phyloP scores from a whole-genome alignment of 2,329 filamentous ascomycete genomes.

The Blastomyces percursus region DNA sequence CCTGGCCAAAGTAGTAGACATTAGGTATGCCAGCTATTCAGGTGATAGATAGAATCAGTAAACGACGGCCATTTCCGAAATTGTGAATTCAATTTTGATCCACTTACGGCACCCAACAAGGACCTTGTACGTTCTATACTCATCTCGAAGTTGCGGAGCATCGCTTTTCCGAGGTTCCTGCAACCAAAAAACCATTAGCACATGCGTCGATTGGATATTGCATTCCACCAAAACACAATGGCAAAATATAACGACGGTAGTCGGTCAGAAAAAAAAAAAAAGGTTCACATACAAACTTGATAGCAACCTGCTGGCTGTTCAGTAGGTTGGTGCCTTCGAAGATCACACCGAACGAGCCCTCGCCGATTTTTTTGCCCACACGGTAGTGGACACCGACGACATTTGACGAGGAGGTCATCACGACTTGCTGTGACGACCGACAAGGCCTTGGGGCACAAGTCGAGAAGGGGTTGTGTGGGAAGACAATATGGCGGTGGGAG shows the following conservation, averaged over 20 bases:
- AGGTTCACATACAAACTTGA: slow-evolving; percentile 72
- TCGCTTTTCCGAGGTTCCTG: slow-evolving; percentile 98
- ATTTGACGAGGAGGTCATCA: slow-evolving; percentile 84
- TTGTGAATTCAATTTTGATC: slow-evolving; percentile 5
- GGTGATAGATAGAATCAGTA: not conserved
- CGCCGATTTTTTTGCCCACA: slow-evolving; percentile 98
- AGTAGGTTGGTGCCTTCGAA: slow-evolving; percentile 97
- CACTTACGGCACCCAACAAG: slow-evolving; percentile 95
- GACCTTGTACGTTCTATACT: slow-evolving; percentile 99
- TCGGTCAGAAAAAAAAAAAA: not conserved
- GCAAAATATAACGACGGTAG: slow-evolving; percentile 10
- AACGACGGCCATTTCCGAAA: slow-evolving; percentile 10
- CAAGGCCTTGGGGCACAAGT: not conserved
- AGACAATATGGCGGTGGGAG: slow-evolving; percentile 9
- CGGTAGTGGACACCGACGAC: slow-evolving; percentile 98
- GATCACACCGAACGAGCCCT: slow-evolving; percentile 96
- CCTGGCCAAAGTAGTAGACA: slow-evolving; percentile 98
- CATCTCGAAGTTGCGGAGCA: slow-evolving; percentile 92
- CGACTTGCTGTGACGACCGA: slow-evolving; percentile 15
- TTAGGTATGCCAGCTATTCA: slow-evolving; percentile 84
- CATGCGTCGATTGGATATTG: not conserved
- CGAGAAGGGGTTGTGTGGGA: not conserved
- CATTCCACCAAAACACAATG: slow-evolving; percentile 10
- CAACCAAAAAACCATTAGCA: slow-evolving; percentile 2
- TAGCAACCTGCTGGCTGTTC: slow-evolving; percentile 98